These are phyloP conservation scores for Gryganskiella cystojenkinii DNA, from an alignment of 192 early-diverging fungal species.

Conservation along the genomic window DNA sequence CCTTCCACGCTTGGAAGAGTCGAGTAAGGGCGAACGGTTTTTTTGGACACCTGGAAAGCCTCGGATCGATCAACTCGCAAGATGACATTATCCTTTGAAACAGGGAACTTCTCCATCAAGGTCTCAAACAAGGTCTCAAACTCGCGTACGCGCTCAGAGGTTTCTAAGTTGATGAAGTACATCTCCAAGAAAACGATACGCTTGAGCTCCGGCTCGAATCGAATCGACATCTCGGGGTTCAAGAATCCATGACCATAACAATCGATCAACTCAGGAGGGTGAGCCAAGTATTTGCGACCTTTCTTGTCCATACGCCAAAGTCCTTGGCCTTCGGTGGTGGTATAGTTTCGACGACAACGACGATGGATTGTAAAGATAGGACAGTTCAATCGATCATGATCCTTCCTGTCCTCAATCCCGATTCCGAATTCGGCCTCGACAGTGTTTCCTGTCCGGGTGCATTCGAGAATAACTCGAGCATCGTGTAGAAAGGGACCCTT, in stretches of 20 bases:
- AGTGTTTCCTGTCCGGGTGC: slow-evolving; percentile 21
- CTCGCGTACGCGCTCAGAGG: slow-evolving; percentile 17
- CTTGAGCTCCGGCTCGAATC: slow-evolving; percentile 18
- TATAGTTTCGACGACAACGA: slow-evolving; percentile 15
- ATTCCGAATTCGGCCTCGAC: slow-evolving; percentile 42
- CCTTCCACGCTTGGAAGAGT: not conserved
- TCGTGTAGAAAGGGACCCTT: too few species aligned
- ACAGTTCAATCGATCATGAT: slow-evolving; percentile 25
- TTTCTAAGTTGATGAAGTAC: slow-evolving; percentile 37
- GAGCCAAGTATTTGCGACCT: slow-evolving; percentile 21
- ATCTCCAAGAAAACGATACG: slow-evolving; percentile 29
- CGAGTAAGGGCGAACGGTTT: not conserved
- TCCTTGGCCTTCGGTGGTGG: slow-evolving; percentile 19
- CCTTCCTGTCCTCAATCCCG: slow-evolving; percentile 42
- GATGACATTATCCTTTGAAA: slow-evolving; percentile 43
- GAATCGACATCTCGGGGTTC: slow-evolving; percentile 35
- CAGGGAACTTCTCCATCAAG: slow-evolving; percentile 23
- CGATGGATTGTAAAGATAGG: slow-evolving; percentile 35
- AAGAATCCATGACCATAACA: slow-evolving; percentile 43
- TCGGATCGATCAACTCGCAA: slow-evolving; percentile 39
- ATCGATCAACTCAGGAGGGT: slow-evolving; percentile 37
- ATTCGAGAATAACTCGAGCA: slow-evolving; percentile 17
- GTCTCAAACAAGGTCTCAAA: slow-evolving; percentile 23
- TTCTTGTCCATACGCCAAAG: slow-evolving; percentile 27
- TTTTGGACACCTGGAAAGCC: slow-evolving; percentile 21